Conservation (phyloP, 164 flowering plant species). For the Stephania japonica region DNA sequence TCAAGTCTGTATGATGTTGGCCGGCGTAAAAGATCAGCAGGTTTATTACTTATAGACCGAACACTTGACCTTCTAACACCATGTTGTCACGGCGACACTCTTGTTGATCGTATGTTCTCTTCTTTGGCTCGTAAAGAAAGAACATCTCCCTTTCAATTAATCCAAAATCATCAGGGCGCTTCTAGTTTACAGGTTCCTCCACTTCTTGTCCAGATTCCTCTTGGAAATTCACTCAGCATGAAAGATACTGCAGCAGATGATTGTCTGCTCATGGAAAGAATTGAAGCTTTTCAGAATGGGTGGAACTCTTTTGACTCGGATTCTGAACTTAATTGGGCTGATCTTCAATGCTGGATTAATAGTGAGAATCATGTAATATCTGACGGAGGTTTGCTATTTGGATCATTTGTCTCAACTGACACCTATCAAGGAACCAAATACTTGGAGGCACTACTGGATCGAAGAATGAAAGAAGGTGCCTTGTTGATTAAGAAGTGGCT, state of each 20-base stretch:
- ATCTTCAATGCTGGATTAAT: slow-evolving; percentile 25
- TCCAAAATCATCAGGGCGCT: slow-evolving; percentile 30
- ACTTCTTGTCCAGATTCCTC: slow-evolving; percentile 72
- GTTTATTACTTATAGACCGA: slow-evolving; percentile 84
- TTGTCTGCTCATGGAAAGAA: slow-evolving; percentile 31
- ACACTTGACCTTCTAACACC: slow-evolving; percentile 93
- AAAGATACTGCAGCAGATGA: slow-evolving; percentile 31
- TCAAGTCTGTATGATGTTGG: slow-evolving; percentile 99
- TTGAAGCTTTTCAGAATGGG: slow-evolving; percentile 64
- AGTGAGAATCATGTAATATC: slow-evolving; percentile 19
- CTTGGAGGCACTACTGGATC: slow-evolving; percentile 72
- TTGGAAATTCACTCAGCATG: slow-evolving; percentile 39
- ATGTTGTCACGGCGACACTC: slow-evolving; percentile 91
- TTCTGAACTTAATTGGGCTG: slow-evolving; percentile 27
- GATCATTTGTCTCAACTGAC: slow-evolving; percentile 70
- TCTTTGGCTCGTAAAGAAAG: slow-evolving; percentile 65
- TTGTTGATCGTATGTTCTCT: slow-evolving; percentile 77
- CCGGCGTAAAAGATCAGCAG: slow-evolving; percentile 87
- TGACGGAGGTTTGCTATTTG: slow-evolving; percentile 38
- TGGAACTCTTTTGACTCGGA: slow-evolving; percentile 44
- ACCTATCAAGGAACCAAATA: slow-evolving; percentile 67
- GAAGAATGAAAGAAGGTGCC: slow-evolving; percentile 80
- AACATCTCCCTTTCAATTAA: slow-evolving; percentile 24
- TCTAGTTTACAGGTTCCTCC: slow-evolving; percentile 43
- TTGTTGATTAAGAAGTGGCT: slow-evolving; percentile 83